Base-by-base conservation (phyloP, 2,329 filamentous ascomycete genomes). In the Aspergillus jensenii region DNA sequence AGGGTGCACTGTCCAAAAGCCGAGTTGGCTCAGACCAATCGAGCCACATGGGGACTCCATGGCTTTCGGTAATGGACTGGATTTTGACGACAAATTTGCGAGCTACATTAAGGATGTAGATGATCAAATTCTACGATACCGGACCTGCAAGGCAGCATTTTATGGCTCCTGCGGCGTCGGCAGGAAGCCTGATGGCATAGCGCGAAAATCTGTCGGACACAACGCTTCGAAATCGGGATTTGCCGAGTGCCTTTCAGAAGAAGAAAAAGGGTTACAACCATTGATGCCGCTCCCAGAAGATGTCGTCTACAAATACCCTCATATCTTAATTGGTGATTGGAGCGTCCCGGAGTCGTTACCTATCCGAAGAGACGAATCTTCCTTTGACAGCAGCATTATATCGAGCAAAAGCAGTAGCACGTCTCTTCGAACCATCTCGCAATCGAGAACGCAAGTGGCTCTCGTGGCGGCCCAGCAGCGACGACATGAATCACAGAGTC, bases 11-110 rank as follows among this genome's bases (percentile, higher is more conserved):
- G 66, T 70, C 49, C 69, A 71, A 27, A 75, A 70, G 45, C 79
- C 79, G 5, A 55, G 68, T 5, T 81, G 78, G 77, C 68, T 81
- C 15, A 74, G 71, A 46, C 67, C 71, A 23, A 69, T 74, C n/a
- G 72, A 78, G 41, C 79, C 79, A 9, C 73, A 74, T 11, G 79
- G 79, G n/a, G 79, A 81, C 57, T 70, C 67, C 6, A 76, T 80
- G 65, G 65, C 71, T 39, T 63, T 68, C 21, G 78, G 78, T 4
- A 76, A 79, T 59, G 76, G 78, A 27, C 66, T 81, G 49, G 74
- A 78, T 21, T 74, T 75, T 48, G 74, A 77, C 52, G 68, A 72
- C 33, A 78, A 69, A 59, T 68, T 77, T 35, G 62, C 66, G 7
- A 67, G 64, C 15, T 75, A 73, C 56, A 69, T 74, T 19, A 64